Percentiles rank a stretch among this genome's conserved stretches.
These are phyloP conservation scores for Cucumis hystrix DNA, from an alignment of 306 rosid species.

Conservation along the genomic window DNA sequence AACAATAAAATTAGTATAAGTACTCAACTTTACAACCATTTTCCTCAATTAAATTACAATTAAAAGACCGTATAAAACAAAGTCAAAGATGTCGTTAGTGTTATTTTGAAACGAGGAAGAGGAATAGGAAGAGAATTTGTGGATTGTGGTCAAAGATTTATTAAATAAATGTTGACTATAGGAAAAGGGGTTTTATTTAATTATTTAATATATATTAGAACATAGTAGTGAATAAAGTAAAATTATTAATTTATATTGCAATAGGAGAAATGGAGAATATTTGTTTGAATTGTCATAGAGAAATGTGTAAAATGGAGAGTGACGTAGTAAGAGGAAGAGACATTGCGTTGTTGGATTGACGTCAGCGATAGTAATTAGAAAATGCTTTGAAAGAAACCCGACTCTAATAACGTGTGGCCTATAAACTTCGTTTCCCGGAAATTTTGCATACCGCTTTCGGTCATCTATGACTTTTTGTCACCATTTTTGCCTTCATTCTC, in stretches of 20 bases:
- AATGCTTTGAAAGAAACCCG: background rate
- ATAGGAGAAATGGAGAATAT: no score
- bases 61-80: background rate
- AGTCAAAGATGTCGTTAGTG: background rate
- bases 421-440: background rate
- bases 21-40: background rate
- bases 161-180: background rate
- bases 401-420: background rate
- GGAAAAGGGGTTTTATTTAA: background rate
- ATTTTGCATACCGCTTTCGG: background rate
- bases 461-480: no score
- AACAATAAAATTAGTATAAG: no score
- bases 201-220: no score
- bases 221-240: no score
- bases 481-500: no score
- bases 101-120: background rate
- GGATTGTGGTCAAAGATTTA: background rate
- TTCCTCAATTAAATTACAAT: background rate
- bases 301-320: background rate
- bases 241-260: no score
- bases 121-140: background rate
- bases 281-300: no score
- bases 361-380: background rate
- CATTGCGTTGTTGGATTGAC: conserved; percentile 7
- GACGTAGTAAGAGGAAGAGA: background rate